These are phyloP conservation scores for Mucor lusitanicus DNA, from an alignment of 371 early-diverging fungal species.

Conservation along the genomic window DNA sequence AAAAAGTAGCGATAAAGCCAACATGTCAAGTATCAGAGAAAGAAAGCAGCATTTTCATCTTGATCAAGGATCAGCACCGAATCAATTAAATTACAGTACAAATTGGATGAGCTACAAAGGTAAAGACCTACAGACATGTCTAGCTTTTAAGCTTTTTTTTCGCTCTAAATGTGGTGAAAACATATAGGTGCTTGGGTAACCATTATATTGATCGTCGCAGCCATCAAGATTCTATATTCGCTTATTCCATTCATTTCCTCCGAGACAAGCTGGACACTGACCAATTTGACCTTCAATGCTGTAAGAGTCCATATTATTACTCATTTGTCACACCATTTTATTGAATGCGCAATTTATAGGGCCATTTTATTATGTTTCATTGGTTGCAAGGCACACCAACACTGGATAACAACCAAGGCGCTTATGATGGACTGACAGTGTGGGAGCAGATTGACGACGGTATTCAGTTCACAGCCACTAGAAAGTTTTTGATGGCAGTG, in stretches of 20 bases:
- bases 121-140: not conserved
- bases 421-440: conserved; percentile 90
- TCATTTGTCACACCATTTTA: conserved; percentile 1
- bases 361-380: conserved; percentile 96
- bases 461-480: conserved; percentile 94
- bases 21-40: conserved; percentile 12
- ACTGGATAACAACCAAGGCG: conserved; percentile 93
- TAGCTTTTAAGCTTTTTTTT: not conserved
- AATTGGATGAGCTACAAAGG: conserved; percentile 26
- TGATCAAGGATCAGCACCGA: conserved; percentile 19
- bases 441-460: conserved; percentile 99
- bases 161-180: not conserved
- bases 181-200: conserved; percentile 89
- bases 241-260: conserved; percentile 85
- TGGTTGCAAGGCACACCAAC: conserved; percentile 91
- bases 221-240: conserved; percentile 76
- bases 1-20: not conserved
- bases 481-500: conserved; percentile 92
- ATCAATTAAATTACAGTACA: conserved; percentile 17
- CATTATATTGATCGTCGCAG: conserved; percentile 71
- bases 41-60: conserved; percentile 14
- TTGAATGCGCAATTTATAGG: conserved; percentile 54
- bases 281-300: conserved; percentile 86
- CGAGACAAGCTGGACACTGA: conserved; percentile 94
- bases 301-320: conserved; percentile 46